Base-by-base conservation (phyloP, 148 eudicot genomes). In the Rhododendron griersonianum region DNA sequence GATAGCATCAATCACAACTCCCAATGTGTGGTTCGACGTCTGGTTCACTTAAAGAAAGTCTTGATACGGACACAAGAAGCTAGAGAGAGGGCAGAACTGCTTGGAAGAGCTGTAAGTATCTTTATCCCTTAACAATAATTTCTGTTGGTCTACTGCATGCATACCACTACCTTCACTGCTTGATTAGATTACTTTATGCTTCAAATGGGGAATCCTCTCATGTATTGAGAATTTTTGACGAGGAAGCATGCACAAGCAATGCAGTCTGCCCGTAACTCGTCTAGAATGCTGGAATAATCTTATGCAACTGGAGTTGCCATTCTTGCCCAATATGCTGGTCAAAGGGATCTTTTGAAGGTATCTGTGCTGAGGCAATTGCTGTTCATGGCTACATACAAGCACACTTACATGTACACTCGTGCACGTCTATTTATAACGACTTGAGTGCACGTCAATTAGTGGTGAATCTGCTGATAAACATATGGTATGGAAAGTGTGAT, bases 311-410 rank as follows among this genome's bases (percentile, higher is more conserved):
- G 98, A 83, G 94, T 92, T 39, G 98, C 98, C 67, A 93, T 97
- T 85, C 98, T 97, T 82, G 87, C 94, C 47, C 96, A 94, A 89
- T 97, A 95, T 84, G 88, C 95, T 50, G 98, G 92, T 86, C 99
- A 95, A 89, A 93, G 96, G 88, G 99, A 97, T 78, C 95, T 88
- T 83, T 91, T 97, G 88, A 97, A 97, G 98, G 99, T 97, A 94
- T 44, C 5, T 39, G 39, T 33, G n/a, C 18, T 11, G 14, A 47
- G 80, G 41, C 9, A 75, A 25, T 39, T 57, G 13, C 35, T 55
- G 16, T 41, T 41, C 35, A 53, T 41, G n/a, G 45, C 45, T n/a
- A 33, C 47, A 75, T 55, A 23, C 81, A 33, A 13, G 30, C 81
- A 51, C 37, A 21, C 30, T 15, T 71, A 47, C 50, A 47, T 8